Evolutionary conservation across 179 eudicot species (phyloP).

Genomic region (Carnegiea gigantea): DNA sequence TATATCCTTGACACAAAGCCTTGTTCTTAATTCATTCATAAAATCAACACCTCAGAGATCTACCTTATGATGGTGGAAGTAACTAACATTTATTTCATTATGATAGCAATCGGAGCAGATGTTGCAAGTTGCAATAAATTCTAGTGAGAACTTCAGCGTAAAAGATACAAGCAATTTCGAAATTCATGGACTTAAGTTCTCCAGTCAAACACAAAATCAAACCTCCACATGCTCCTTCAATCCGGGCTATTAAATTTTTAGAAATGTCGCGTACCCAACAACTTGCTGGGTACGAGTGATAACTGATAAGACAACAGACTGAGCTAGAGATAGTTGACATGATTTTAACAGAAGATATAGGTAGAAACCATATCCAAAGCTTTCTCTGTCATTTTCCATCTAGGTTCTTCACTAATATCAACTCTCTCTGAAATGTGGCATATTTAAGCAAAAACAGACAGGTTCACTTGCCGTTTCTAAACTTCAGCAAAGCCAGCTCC

Average conservation of each 20-base stretch:
- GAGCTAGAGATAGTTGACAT: not conserved
- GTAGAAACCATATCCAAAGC: too few species aligned
- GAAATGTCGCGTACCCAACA: not conserved
- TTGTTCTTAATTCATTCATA: not conserved
- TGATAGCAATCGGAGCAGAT: not conserved
- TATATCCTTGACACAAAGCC: not conserved
- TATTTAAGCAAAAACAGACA: not conserved
- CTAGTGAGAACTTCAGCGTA: not conserved
- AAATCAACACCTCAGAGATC: not conserved
- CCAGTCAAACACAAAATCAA: not conserved
- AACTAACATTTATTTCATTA: not conserved
- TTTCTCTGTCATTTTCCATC: too few species aligned
- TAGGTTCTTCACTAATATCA: not conserved
- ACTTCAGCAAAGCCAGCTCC: conserved; percentile 75
- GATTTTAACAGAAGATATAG: not conserved
- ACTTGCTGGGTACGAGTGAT: not conserved
- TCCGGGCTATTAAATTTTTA: not conserved
- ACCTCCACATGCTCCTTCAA: not conserved
- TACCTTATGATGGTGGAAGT: not conserved
- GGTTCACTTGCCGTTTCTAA: conserved; percentile 56
- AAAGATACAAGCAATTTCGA: not conserved
- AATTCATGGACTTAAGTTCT: not conserved
- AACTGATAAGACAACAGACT: not conserved
- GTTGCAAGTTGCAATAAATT: not conserved
- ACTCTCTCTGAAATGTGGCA: not conserved